Percentiles rank a stretch among this genome's conserved stretches.
phyloP scores from a whole-genome alignment of 1,139 yeast species.

The Hanseniaspora gamundiae region DNA sequence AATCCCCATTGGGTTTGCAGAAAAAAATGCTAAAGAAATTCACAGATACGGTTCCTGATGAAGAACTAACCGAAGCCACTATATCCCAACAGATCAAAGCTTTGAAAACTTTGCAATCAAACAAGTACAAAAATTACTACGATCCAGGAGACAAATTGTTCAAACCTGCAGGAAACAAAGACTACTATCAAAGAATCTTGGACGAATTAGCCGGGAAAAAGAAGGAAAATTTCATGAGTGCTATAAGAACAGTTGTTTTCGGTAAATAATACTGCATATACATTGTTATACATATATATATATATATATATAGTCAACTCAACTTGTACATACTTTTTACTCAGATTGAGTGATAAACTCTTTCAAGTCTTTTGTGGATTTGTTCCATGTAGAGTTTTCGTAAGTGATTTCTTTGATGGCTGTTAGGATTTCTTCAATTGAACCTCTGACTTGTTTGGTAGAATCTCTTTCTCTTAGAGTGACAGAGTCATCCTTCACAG shows the following conservation, averaged over 20 bases:
- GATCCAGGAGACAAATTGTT: constrained; percentile 52
- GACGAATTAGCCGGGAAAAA: constrained; percentile 63
- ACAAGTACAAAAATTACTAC: constrained; percentile 53
- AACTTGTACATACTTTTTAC: constrained; percentile 5
- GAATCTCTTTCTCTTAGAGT: constrained; percentile 98
- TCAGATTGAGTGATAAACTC: constrained; percentile 48
- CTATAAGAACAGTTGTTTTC: constrained; percentile 55
- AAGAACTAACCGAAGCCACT: constrained; percentile 35
- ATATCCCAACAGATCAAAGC: constrained; percentile 50
- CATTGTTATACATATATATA: background rate
- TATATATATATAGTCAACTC: background rate
- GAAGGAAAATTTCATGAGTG: constrained; percentile 52
- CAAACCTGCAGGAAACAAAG: constrained; percentile 73
- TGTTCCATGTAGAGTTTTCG: constrained; percentile 66
- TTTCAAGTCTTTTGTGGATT: constrained; percentile 60
- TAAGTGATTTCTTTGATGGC: constrained; percentile 73
- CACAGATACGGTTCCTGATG: constrained; percentile 29
- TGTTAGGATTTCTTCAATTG: constrained; percentile 59
- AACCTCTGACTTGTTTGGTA: constrained; percentile 94
- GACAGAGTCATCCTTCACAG: constrained; percentile 77
- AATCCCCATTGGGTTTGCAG: constrained; percentile 24
- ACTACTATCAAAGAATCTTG: constrained; percentile 59
- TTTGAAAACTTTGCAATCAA: constrained; percentile 44
- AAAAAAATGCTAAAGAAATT: constrained; percentile 25
- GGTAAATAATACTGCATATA: constrained; percentile 36